Base-by-base conservation (phyloP, 306 rosid species). In the Fragaria ananassa region DNA sequence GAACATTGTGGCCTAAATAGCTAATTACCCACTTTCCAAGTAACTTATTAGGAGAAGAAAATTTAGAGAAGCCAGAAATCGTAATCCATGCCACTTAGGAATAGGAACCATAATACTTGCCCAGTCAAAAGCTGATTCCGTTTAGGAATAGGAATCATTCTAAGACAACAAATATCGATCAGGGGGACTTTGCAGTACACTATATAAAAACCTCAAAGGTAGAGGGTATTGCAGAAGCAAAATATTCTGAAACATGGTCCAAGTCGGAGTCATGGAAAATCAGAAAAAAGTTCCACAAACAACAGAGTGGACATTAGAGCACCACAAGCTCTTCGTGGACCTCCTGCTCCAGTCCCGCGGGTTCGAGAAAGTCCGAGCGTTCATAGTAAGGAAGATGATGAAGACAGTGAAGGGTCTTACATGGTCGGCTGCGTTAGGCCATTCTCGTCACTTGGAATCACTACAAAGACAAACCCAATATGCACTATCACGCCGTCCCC, bases 301-400 rank as follows among this genome's bases (percentile, higher is more conserved):
- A 60, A 29, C 27, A 29, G 39, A 69, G 73, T 69, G 73, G 73
- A 69, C 54, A 51, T 11, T 69, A 19, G 57, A 45, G 56, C 73
- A 69, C 73, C 57, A 45, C 73, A 69, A 69, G 73, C 73, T 23
- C 17, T 15, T 69, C 8, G 57, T 69, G 41, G 73, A 69, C 73
- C 10, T 34, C 31, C 17, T 67, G 34, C 18, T 67, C 35, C 35
- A 15, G 8, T 8, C 6, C 7, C n/a, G 66, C 37, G 37, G 35
- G 12, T 21, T 21, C 7, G 64, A 58, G 64, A 25, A 27, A 60
- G 37, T 27, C 4, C 18, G 18, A 12, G 15, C 37, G 1, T 60
- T 5, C 37, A 4, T 25, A 10, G 2, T 11, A 27, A 60, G 8
- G 29, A 25, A 5, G 35, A 25, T 60, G 18, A 60, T 27, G 17